phyloP scores from a whole-genome alignment of 2,329 filamentous ascomycete genomes.

The Talaromyces verruculosus region DNA sequence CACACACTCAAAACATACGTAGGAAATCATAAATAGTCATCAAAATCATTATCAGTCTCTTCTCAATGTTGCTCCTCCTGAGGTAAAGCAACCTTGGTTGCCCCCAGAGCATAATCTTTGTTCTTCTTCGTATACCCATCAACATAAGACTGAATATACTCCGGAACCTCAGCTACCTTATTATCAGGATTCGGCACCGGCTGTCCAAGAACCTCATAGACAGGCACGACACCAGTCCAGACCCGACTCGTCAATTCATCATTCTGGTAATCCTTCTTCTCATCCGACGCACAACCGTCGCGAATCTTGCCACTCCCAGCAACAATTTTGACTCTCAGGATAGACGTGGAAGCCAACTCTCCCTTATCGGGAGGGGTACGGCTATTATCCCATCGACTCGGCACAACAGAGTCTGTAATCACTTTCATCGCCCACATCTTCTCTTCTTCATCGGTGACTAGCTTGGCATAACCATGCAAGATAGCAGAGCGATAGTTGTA shows the following conservation, averaged over 20 bases:
- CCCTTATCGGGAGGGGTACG: conserved; percentile 69
- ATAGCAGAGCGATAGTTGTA: conserved; percentile 84
- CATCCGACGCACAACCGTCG: conserved; percentile 63
- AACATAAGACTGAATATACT: conserved; percentile 59
- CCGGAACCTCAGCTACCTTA: conserved; percentile 58
- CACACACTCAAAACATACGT: neutral
- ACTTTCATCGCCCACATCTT: conserved; percentile 75
- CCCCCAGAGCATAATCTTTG: conserved; percentile 42
- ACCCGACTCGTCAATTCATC: conserved; percentile 50
- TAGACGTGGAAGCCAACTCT: conserved; percentile 73
- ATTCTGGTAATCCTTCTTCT: conserved; percentile 54
- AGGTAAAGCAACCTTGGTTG: conserved; percentile 32
- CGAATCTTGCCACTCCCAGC: conserved; percentile 75
- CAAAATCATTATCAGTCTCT: neutral
- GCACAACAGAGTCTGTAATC: conserved; percentile 73
- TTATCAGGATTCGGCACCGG: conserved; percentile 64
- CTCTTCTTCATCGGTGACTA: conserved; percentile 68
- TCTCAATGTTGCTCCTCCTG: conserved; percentile 20
- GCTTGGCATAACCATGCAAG: conserved; percentile 69
- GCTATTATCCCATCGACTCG: conserved; percentile 66
- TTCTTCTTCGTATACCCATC: conserved; percentile 50
- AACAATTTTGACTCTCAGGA: conserved; percentile 67
- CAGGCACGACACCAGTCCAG: conserved; percentile 64
- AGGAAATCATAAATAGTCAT: neutral
- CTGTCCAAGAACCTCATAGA: conserved; percentile 63